A percentile compares a stretch with the other conserved stretches of the same genome.
phyloP scores from a whole-genome alignment of 169 alveolate species.

The Amoebophrya sp. region DNA sequence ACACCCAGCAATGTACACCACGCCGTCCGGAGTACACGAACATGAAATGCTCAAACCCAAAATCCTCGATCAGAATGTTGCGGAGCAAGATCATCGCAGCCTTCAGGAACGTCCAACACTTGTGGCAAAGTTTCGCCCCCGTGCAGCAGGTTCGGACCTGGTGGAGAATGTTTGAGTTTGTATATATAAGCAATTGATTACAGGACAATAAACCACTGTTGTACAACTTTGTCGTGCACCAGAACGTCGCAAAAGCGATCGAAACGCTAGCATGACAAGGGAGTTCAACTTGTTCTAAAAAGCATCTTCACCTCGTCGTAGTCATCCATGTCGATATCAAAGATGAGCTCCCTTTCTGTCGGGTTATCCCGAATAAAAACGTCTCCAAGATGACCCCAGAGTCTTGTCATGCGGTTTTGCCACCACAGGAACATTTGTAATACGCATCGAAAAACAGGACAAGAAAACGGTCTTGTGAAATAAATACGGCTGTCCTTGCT shows the following conservation, averaged over 20 bases:
- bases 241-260: not conserved
- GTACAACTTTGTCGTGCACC: too few relatives aligned
- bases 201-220: too few relatives aligned
- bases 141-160: conserved; percentile 90
- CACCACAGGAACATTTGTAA: too few relatives aligned
- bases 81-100: conserved; percentile 55
- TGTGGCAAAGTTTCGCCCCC: conserved; percentile 82
- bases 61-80: conserved; percentile 79
- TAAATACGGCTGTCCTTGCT: too few relatives aligned
- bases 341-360: not conserved
- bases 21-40: conserved; percentile 97
- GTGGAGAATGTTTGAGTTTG: not conserved
- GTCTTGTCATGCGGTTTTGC: too few relatives aligned
- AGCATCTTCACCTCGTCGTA: conserved; percentile 82
- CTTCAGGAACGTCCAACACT: not conserved
- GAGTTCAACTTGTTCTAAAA: not conserved
- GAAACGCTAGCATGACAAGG: too few relatives aligned
- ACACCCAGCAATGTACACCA: conserved; percentile 97
- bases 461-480: too few relatives aligned
- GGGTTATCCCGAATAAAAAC: too few relatives aligned
- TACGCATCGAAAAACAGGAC: too few relatives aligned
- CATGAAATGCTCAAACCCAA: conserved; percentile 81
- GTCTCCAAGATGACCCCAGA: too few relatives aligned
- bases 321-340: conserved; percentile 92
- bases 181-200: too few relatives aligned